Evolutionary conservation across 805 yeast genomes (phyloP), one percentile per base, ranked within the genome.

Genomic region (Suhomyces pyralidae): DNA sequence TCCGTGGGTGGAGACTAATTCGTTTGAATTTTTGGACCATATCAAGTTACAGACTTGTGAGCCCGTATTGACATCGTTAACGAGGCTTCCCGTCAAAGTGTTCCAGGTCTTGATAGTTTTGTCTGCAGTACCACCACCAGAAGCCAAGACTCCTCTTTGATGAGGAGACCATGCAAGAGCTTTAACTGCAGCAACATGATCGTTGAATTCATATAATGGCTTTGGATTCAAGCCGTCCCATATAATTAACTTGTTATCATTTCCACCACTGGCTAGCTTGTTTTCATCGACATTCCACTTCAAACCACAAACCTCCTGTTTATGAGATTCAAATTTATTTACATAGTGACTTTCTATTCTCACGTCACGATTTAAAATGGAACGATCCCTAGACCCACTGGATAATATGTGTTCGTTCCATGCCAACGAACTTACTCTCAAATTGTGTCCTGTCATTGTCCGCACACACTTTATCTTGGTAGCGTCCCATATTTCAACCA

Each of bases 131-230:
- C 99, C 99, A 17, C 99, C 99, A 14, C 99, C 99, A 1, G 94
- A 82, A 0, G 98, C 98, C 51, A 94, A 69, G 2, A 92, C 79
- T 1, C 98, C 97, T 51, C 97, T 76, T 65, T 90, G 97, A 65
- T 94, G 98, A 2, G 99, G 98, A 1, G 96, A 88, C 99, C 99
- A 94, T 1, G 96, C 89, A 50, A 94, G 80, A 0, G 98, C 99
- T 70, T 94, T 94, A 3, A 94, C 96, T 0, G 99, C 99, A 0
- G 98, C 97, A 15, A 81, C 83, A 67, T 94, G 98, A 57, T 90
- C 97, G 2, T 79, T 76, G 61, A 91, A 87, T 54, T 78, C 85
- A 63, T 85, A 81, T 26, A 90, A 67, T 2, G 99, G 97, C 50
- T 77, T 77, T 3, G 79, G 66, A 50, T 80, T 80, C 45, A 84